These are phyloP conservation scores for Glycine tomentella DNA, from an alignment of 306 rosid species.

Conservation along the genomic window DNA sequence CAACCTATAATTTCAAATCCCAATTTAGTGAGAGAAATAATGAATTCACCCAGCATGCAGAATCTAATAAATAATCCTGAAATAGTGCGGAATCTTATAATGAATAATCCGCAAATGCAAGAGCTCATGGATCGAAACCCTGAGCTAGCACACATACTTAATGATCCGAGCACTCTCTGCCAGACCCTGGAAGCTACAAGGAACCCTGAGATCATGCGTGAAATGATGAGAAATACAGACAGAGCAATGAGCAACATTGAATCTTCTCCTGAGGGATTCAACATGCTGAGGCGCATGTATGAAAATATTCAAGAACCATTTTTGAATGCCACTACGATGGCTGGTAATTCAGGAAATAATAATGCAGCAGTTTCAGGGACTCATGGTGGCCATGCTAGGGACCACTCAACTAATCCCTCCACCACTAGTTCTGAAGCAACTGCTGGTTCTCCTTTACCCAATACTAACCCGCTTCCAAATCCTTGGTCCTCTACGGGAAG, in stretches of 20 bases:
- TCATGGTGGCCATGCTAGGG: slow-evolving; percentile 62
- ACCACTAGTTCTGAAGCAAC: slow-evolving; percentile 62
- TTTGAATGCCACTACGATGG: slow-evolving; percentile 87
- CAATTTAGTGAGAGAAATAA: slow-evolving; percentile 63
- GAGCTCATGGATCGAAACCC: slow-evolving; percentile 88
- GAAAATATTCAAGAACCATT: slow-evolving; percentile 95
- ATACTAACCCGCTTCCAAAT: slow-evolving; percentile 89
- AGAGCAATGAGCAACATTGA: slow-evolving; percentile 96
- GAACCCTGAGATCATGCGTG: slow-evolving; percentile 94
- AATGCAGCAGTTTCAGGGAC: slow-evolving; percentile 56
- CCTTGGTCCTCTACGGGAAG: slow-evolving; percentile 78
- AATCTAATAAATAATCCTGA: slow-evolving; percentile 65
- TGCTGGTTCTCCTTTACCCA: slow-evolving; percentile 65
- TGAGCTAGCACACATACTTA: slow-evolving; percentile 82
- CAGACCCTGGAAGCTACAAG: slow-evolving; percentile 93
- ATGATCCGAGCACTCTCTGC: slow-evolving; percentile 84
- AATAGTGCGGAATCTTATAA: slow-evolving; percentile 62
- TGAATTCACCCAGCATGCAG: slow-evolving; percentile 66
- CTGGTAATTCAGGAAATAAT: slow-evolving; percentile 69
- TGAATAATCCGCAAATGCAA: slow-evolving; percentile 83
- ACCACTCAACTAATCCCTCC: slow-evolving; percentile 60
- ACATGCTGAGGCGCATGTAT: slow-evolving; percentile 94
- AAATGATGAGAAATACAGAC: slow-evolving; percentile 94
- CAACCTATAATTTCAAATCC: slow-evolving; percentile 71
- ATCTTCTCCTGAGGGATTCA: slow-evolving; percentile 90